These are phyloP conservation scores for Alternaria ventricosa DNA, from an alignment of 2,329 filamentous ascomycete genomes.

Conservation along the genomic window DNA sequence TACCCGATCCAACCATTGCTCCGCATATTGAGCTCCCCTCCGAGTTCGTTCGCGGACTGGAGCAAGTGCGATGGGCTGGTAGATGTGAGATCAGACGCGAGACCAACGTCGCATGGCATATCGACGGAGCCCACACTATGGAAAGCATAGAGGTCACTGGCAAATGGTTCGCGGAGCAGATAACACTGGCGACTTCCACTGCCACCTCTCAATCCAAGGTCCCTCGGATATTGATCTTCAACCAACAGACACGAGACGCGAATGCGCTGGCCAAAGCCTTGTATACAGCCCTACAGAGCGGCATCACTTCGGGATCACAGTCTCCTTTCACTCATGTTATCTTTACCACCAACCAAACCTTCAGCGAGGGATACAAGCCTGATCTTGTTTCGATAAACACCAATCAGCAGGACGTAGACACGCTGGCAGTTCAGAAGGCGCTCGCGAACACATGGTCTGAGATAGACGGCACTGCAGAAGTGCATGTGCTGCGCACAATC, in stretches of 20 bases:
- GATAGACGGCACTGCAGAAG: slow-evolving; percentile 49
- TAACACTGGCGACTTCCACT: slow-evolving; percentile 44
- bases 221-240: slow-evolving; percentile 78
- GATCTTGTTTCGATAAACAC: slow-evolving; percentile 70
- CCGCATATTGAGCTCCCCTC: slow-evolving; percentile 59
- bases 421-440: slow-evolving; percentile 70
- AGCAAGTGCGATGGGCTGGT: slow-evolving; percentile 72
- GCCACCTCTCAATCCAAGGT: slow-evolving; percentile 19
- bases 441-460: slow-evolving; percentile 66
- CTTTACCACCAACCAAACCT: slow-evolving; percentile 81
- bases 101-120: slow-evolving; percentile 70
- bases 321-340: slow-evolving; percentile 73
- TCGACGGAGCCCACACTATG: slow-evolving; percentile 87
- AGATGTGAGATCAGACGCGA: slow-evolving; percentile 73
- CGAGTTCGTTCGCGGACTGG: slow-evolving; percentile 70
- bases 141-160: slow-evolving; percentile 81
- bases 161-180: slow-evolving; percentile 71
- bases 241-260: slow-evolving; percentile 87
- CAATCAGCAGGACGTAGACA: slow-evolving; percentile 63
- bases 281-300: slow-evolving; percentile 60
- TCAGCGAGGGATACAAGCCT: slow-evolving; percentile 65
- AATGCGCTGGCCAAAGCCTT: slow-evolving; percentile 68
- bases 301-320: slow-evolving; percentile 29
- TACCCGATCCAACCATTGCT: slow-evolving; percentile 45
- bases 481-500: slow-evolving; percentile 69